A percentile compares a stretch with the other conserved stretches of the same genome.
phyloP scores from a whole-genome alignment of 331 rosid genomes.

The Saraca asoca region DNA sequence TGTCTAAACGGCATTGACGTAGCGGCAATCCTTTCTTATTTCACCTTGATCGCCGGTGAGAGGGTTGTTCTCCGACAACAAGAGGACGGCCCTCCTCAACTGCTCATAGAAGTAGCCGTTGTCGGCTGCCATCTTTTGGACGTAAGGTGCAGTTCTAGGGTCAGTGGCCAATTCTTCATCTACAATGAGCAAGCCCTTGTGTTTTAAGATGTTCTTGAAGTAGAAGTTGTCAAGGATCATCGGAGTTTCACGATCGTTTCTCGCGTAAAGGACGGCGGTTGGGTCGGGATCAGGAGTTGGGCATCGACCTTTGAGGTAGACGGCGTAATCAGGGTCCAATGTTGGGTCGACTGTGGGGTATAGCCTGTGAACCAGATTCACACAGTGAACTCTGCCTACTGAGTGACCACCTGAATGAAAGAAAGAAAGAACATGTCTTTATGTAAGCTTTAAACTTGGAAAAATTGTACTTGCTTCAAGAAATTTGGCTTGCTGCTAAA shows the following conservation, averaged over 20 bases:
- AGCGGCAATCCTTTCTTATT: conserved; percentile 74
- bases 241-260: conserved; percentile 71
- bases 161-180: conserved; percentile 66
- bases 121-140: conserved; percentile 42
- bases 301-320: conserved; percentile 66
- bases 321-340: conserved; percentile 54
- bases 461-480: too few relatives aligned
- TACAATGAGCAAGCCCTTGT: conserved; percentile 68
- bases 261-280: conserved; percentile 48
- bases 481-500: too few relatives aligned
- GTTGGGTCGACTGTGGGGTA: conserved; percentile 69
- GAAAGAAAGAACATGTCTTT: too few relatives aligned
- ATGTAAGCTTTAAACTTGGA: too few relatives aligned
- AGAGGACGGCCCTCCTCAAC: conserved; percentile 56
- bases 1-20: conserved; percentile 43
- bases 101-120: conserved; percentile 63
- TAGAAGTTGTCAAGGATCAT: conserved; percentile 79
- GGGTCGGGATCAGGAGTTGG: conserved; percentile 71
- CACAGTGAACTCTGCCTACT: conserved; percentile 83
- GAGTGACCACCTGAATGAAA: conserved; percentile 57
- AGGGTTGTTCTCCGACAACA: conserved; percentile 56
- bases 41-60: conserved; percentile 18
- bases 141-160: conserved; percentile 65
- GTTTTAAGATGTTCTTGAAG: conserved; percentile 61
- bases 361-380: conserved; percentile 58